phyloP scores from a whole-genome alignment of 73 alveolate genomes.

The Paramecium caudatum region DNA sequence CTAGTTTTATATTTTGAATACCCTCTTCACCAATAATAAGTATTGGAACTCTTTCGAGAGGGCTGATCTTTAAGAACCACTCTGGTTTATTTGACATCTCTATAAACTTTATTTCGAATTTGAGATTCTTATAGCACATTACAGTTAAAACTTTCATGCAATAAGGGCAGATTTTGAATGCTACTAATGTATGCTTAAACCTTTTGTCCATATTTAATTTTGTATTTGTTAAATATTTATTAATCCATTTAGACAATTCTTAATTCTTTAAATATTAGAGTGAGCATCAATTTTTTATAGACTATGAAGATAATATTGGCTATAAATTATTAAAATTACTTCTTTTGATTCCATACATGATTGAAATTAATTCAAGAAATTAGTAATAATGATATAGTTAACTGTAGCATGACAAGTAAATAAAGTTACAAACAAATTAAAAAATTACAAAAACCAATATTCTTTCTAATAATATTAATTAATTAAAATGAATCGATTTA shows the following conservation, averaged over 20 bases:
- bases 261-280: conserved; percentile 35
- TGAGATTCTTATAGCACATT: not conserved
- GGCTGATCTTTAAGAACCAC: conserved; percentile 54
- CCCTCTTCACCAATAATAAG: conserved; percentile 60
- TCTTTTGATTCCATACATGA: too few species aligned
- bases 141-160: conserved; percentile 50
- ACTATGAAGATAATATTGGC: too few species aligned
- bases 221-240: not conserved
- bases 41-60: conserved; percentile 60
- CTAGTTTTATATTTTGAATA: not conserved
- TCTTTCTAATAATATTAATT: too few species aligned
- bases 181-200: not conserved
- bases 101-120: not conserved
- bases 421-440: too few species aligned
- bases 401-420: too few species aligned
- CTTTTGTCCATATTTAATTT: conserved; percentile 6
- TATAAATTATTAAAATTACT: too few species aligned
- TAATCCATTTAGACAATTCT: conserved; percentile 20
- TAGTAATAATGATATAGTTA: too few species aligned
- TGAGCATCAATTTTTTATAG: too few species aligned
- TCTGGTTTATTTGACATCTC: conserved; percentile 54
- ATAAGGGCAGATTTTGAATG: conserved; percentile 60
- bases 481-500: conserved; percentile 24
- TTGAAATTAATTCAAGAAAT: too few species aligned
- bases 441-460: too few species aligned